phyloP scores from a whole-genome alignment of 805 yeast species.

The Hanseniaspora lindneri region DNA sequence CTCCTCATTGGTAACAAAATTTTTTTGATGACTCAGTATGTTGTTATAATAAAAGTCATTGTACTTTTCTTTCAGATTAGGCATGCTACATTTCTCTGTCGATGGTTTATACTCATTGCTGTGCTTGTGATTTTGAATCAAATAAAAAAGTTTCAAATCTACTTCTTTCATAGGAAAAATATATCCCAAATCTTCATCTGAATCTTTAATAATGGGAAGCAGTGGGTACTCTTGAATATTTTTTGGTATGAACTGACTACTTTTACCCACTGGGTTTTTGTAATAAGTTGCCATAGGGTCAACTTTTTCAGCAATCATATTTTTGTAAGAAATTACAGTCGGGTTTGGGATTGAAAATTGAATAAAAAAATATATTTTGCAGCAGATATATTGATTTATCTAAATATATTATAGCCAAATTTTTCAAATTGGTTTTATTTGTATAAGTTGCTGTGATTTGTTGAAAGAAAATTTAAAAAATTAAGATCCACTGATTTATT shows the following conservation, averaged over 20 bases:
- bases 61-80: conserved; percentile 6
- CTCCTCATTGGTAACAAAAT: background rate
- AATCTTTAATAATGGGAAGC: background rate
- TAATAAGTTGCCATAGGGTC: background rate
- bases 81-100: background rate
- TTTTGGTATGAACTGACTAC: conserved; percentile 9
- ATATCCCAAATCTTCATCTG: conserved; percentile 24
- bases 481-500: too few relatives aligned
- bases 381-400: too few relatives aligned
- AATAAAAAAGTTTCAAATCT: conserved; percentile 32
- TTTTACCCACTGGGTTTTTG: conserved; percentile 3
- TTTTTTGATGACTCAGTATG: background rate
- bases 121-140: conserved; percentile 21
- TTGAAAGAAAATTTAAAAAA: too few relatives aligned
- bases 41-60: conserved; percentile 5
- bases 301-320: background rate
- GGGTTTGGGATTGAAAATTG: too few relatives aligned
- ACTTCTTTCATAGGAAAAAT: conserved; percentile 40
- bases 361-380: too few relatives aligned
- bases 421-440: too few relatives aligned
- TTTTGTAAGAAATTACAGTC: too few relatives aligned
- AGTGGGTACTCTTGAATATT: conserved; percentile 1
- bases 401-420: too few relatives aligned
- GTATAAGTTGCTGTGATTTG: too few relatives aligned
- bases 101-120: background rate